phyloP scores from a whole-genome alignment of 805 yeast species.

The Myxozyma neglecta region DNA sequence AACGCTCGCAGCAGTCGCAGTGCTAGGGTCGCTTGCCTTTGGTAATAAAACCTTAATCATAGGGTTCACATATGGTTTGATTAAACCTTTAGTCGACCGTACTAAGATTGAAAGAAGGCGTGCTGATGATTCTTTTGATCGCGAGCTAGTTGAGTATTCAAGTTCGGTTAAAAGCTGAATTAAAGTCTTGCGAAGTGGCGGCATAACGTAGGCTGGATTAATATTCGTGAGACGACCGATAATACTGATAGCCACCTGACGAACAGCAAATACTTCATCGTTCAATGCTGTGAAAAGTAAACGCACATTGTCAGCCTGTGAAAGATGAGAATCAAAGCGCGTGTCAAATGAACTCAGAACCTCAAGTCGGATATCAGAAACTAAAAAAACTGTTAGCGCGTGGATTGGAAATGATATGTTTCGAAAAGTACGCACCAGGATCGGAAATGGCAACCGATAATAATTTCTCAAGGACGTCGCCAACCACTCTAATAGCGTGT shows the following conservation, averaged over 20 bases:
- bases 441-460: constrained; percentile 85
- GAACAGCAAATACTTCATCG: constrained; percentile 83
- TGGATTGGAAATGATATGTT: neutral
- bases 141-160: constrained; percentile 73
- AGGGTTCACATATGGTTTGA: constrained; percentile 87
- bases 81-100: constrained; percentile 73
- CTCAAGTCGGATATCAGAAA: constrained; percentile 78
- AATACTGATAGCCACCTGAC: constrained; percentile 72
- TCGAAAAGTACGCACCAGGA: constrained; percentile 44
- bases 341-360: constrained; percentile 71
- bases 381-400: constrained; percentile 28
- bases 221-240: constrained; percentile 82
- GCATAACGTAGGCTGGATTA: constrained; percentile 95
- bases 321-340: constrained; percentile 83
- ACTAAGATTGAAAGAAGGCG: constrained; percentile 70
- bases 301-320: constrained; percentile 89
- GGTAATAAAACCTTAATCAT: constrained; percentile 83
- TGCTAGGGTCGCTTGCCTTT: constrained; percentile 65
- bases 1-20: constrained; percentile 84
- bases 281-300: constrained; percentile 83
- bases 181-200: constrained; percentile 81
- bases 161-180: constrained; percentile 82
- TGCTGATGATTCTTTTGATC: constrained; percentile 86
- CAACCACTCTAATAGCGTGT: constrained; percentile 76
- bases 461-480: constrained; percentile 78